Percentiles rank a stretch among this genome's conserved stretches.
Conservation (phyloP, 192 early-diverging fungal genomes). For the Phycomyces nitens region DNA sequence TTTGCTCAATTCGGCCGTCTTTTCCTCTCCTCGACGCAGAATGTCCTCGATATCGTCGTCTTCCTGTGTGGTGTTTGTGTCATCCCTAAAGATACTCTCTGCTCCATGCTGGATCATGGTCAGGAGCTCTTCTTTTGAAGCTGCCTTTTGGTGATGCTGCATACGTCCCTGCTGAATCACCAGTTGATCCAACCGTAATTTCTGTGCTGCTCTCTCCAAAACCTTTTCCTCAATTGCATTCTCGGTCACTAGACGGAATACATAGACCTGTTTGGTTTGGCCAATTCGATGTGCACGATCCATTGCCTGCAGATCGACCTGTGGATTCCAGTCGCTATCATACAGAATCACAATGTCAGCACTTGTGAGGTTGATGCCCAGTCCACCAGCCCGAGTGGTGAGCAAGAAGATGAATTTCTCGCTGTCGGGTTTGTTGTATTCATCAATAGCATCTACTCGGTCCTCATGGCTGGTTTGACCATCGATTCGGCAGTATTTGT, state of each 20-base stretch:
- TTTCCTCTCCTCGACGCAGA: slow-evolving; percentile 77
- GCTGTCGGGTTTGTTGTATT: slow-evolving; percentile 89
- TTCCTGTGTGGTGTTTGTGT: slow-evolving; percentile 17
- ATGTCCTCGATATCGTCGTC: slow-evolving; percentile 87
- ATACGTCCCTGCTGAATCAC: slow-evolving; percentile 96
- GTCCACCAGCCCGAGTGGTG: slow-evolving; percentile 96
- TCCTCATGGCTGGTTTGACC: slow-evolving; percentile 95
- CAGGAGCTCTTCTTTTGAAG: slow-evolving; percentile 81
- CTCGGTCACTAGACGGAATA: slow-evolving; percentile 96
- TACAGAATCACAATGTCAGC: slow-evolving; percentile 96
- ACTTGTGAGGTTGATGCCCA: slow-evolving; percentile 95
- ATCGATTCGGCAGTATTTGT: slow-evolving; percentile 94
- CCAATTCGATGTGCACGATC: slow-evolving; percentile 99
- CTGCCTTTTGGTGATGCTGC: slow-evolving; percentile 29
- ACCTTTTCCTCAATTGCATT: slow-evolving; percentile 98
- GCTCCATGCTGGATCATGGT: slow-evolving; percentile 98
- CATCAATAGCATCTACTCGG: slow-evolving; percentile 86
- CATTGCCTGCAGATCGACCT: slow-evolving; percentile 89
- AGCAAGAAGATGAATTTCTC: slow-evolving; percentile 94
- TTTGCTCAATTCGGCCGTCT: slow-evolving; percentile 80
- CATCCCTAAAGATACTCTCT: slow-evolving; percentile 74
- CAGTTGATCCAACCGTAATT: slow-evolving; percentile 92
- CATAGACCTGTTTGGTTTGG: slow-evolving; percentile 96
- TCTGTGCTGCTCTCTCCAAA: slow-evolving; percentile 92
- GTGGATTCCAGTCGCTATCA: slow-evolving; percentile 93